Conservation (phyloP, 2,329 filamentous ascomycete species). For the Cladosporium colombiae region DNA sequence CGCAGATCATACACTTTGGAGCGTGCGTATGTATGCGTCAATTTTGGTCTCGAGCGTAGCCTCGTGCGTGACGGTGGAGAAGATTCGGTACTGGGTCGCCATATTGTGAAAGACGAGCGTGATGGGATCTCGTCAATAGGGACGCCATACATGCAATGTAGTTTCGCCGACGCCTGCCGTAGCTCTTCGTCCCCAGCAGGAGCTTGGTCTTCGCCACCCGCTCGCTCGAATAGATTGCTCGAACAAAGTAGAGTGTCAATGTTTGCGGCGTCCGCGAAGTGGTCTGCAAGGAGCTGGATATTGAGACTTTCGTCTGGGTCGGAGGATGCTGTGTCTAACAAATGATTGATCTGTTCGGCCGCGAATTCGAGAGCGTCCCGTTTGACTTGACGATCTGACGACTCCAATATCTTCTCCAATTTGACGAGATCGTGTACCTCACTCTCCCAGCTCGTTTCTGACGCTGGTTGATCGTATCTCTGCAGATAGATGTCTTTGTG, state of each 20-base stretch:
- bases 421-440: slow-evolving; percentile 39
- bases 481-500: slow-evolving; percentile 64
- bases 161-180: slow-evolving; percentile 67
- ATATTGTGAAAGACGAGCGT: slow-evolving; percentile 31
- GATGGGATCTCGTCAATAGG: slow-evolving; percentile 47
- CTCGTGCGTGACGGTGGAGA: slow-evolving; percentile 30
- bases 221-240: slow-evolving; percentile 64
- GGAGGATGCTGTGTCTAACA: slow-evolving; percentile 28
- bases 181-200: slow-evolving; percentile 44
- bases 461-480: slow-evolving; percentile 37
- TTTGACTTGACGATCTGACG: slow-evolving; percentile 44
- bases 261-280: slow-evolving; percentile 52
- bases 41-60: slow-evolving; percentile 19
- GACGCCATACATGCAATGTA: slow-evolving; percentile 68
- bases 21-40: slow-evolving; percentile 58
- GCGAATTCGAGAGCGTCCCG: slow-evolving; percentile 38
- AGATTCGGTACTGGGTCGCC: slow-evolving; percentile 25
- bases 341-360: slow-evolving; percentile 27
- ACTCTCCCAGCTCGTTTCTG: slow-evolving; percentile 39
- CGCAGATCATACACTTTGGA: slow-evolving; percentile 73
- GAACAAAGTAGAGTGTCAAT: slow-evolving; percentile 62
- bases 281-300: slow-evolving; percentile 38
- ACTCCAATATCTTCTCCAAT: slow-evolving; percentile 49
- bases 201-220: slow-evolving; percentile 44
- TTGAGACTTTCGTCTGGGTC: slow-evolving; percentile 54